phyloP scores from a whole-genome alignment of 306 rosid species.

The Spatholobus suberectus region DNA sequence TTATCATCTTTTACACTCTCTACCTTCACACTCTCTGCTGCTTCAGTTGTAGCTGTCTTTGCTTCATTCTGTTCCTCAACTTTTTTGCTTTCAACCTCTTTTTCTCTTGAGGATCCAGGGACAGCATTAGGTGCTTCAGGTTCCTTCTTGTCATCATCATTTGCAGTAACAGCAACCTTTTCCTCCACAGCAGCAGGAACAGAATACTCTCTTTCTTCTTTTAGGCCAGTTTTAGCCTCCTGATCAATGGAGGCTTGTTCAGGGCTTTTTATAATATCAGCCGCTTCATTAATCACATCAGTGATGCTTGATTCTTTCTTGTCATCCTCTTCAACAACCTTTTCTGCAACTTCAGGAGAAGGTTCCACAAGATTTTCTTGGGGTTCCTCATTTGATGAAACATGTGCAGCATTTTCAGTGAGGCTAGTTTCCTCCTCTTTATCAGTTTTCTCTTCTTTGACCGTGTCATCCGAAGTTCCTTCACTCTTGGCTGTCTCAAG shows the following conservation, averaged over 20 bases:
- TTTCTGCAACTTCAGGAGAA: constrained; percentile 42
- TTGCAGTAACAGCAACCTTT: constrained; percentile 34
- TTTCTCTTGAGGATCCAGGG: constrained; percentile 47
- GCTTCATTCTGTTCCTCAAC: constrained; percentile 48
- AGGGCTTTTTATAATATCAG: neutral
- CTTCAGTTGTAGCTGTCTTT: constrained; percentile 44
- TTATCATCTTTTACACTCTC: constrained; percentile 41
- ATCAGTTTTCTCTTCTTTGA: constrained; percentile 38
- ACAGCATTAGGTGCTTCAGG: constrained; percentile 33
- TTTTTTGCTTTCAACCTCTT: constrained; percentile 45
- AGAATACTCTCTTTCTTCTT: constrained; percentile 37
- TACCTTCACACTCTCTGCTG: constrained; percentile 30
- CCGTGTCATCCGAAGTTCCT: constrained; percentile 36
- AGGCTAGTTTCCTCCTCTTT: constrained; percentile 38
- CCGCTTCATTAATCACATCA: constrained; percentile 39
- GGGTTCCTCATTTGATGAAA: constrained; percentile 40
- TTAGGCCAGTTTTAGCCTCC: constrained; percentile 37
- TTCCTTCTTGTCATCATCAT: constrained; percentile 52
- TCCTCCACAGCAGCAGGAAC: constrained; percentile 37
- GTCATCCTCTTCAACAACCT: constrained; percentile 40
- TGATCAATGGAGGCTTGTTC: constrained; percentile 32
- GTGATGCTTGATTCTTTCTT: constrained; percentile 47
- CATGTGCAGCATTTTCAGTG: constrained; percentile 23
- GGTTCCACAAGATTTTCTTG: constrained; percentile 42
- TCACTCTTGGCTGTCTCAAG: constrained; percentile 31